Evolutionary conservation across 352 stramenopile species (phyloP), one percentile per base, ranked within the genome.

Genomic region (Phytopythium mirpurense): DNA sequence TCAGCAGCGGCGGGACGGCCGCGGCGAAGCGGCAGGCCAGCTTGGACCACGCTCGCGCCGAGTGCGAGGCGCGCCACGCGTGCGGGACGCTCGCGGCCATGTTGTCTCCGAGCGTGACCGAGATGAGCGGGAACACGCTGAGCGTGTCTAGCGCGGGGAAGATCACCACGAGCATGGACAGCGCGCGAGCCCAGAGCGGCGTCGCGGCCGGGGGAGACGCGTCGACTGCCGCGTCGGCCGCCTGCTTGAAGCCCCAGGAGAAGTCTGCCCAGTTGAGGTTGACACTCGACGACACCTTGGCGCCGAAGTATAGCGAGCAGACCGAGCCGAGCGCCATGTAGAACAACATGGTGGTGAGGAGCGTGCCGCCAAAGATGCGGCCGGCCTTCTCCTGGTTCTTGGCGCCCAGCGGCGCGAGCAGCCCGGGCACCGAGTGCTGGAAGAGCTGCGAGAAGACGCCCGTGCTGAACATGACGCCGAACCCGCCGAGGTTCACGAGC

Each of bases 211-310:
- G 6, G 2, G 35, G 11, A 9, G 40, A 16, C 3, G 19, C 40
- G 3, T 45, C 40, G 9, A 3, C 15, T 5, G 21, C 12, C 0
- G 71, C 54, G 49, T 68, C 67, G 32, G n/a, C n/a, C n/a, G 42
- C 24, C 5, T 32, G 21, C 6, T 40, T 29, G 21, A 96, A 54
- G 0, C 88, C 86, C 81, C 87, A 96, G 18, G 78, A 89, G 56
- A 97, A 96, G 29, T 83, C 68, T 1, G 83, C 74, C 81, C 90
- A 97, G 62, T 97, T 96, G n/a, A 97, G 69, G 65, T 97, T 97
- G 44, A 97, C 78, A 49, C 80, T 93, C 23, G 83, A 88, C 12
- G 74, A 66, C 23, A 93, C 71, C 29, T 83, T 76, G 16, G 71
- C 60, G 29, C 88, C 87, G 69, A 97, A 97, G 58, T 94, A 96